Evolutionary conservation across 164 flowering plant species (phyloP).

Genomic region (Berberis vulgaris): DNA sequence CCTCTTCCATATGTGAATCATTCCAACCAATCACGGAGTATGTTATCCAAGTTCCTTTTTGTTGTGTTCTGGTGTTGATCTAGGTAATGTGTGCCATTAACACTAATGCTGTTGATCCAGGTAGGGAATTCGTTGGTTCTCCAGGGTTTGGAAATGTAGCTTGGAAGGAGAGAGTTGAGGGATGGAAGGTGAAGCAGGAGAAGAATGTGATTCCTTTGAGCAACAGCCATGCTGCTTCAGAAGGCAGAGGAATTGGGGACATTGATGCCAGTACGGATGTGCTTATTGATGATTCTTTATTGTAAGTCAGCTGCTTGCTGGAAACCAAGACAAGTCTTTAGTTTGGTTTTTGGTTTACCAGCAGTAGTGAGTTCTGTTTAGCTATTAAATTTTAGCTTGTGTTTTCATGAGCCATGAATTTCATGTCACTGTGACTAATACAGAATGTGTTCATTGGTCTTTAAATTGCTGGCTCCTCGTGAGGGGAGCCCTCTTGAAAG

Average conservation of each 20-base stretch:
- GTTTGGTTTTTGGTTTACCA: too few relatives aligned
- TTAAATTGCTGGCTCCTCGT: too few relatives aligned
- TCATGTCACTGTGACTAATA: too few relatives aligned
- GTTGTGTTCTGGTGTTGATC: not conserved
- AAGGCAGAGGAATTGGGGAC: slow-evolving; percentile 50
- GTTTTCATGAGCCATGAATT: too few relatives aligned
- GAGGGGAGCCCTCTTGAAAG: too few relatives aligned
- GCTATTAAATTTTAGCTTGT: too few relatives aligned
- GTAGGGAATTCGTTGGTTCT: slow-evolving; percentile 63
- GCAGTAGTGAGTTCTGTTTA: too few relatives aligned
- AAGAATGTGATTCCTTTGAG: slow-evolving; percentile 60
- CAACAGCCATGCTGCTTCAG: slow-evolving; percentile 47
- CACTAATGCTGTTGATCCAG: slow-evolving; percentile 57
- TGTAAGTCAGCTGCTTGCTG: slow-evolving; percentile 16
- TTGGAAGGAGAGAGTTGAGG: slow-evolving; percentile 56
- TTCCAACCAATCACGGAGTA: slow-evolving; percentile 33
- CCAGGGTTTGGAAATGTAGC: slow-evolving; percentile 53
- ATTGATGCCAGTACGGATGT: slow-evolving; percentile 30
- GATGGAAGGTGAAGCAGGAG: slow-evolving; percentile 49
- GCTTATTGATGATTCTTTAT: slow-evolving; percentile 27
- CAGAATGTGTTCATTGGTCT: too few relatives aligned
- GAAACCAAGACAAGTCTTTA: not conserved
- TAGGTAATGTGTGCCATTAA: slow-evolving; percentile 10
- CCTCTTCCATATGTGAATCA: slow-evolving; percentile 33
- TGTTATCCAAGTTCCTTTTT: slow-evolving; percentile 11